phyloP scores from a whole-genome alignment of 1,284 basidiomycete species.

The Papiliotrema laurentii region DNA sequence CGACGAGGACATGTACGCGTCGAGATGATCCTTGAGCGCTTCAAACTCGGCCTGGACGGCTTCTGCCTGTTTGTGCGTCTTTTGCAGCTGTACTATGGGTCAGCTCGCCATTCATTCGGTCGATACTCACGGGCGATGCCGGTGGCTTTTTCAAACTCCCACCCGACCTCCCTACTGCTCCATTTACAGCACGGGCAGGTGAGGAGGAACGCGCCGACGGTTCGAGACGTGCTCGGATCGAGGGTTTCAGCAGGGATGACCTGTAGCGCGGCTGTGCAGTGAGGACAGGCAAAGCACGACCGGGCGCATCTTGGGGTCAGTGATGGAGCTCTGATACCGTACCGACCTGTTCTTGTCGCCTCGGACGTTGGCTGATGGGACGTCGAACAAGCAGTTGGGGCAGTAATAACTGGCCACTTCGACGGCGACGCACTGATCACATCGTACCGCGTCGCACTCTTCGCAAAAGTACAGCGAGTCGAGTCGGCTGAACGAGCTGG shows the following conservation, averaged over 20 bases:
- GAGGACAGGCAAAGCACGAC: conserved; percentile 95
- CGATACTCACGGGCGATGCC: conserved; percentile 73
- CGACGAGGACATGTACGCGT: conserved; percentile 59
- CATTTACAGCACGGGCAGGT: conserved; percentile 90
- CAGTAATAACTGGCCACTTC: conserved; percentile 98
- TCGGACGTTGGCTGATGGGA: conserved; percentile 90
- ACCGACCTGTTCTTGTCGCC: conserved; percentile 86
- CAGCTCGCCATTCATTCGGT: not conserved
- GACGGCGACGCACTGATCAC: conserved; percentile 81
- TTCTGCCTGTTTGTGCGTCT: conserved; percentile 75
- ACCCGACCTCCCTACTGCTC: conserved; percentile 85
- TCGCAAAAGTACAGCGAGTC: conserved; percentile 93
- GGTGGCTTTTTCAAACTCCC: conserved; percentile 93
- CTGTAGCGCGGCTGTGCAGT: conserved; percentile 79
- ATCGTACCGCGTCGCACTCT: conserved; percentile 92
- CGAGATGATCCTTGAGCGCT: conserved; percentile 87
- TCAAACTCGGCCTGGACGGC: conserved; percentile 79
- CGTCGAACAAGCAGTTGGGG: conserved; percentile 98
- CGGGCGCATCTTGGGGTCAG: conserved; percentile 72
- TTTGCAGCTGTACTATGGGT: conserved; percentile 74
- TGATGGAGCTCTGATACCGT: not conserved
- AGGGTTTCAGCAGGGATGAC: conserved; percentile 48
- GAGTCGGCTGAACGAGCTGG: conserved; percentile 76
- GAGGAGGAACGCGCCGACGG: conserved; percentile 74
- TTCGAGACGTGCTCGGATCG: conserved; percentile 37